Percentiles rank a stretch among this genome's conserved stretches.
Conservation (phyloP, 306 rosid genomes). For the Hippophae rhamnoides region DNA sequence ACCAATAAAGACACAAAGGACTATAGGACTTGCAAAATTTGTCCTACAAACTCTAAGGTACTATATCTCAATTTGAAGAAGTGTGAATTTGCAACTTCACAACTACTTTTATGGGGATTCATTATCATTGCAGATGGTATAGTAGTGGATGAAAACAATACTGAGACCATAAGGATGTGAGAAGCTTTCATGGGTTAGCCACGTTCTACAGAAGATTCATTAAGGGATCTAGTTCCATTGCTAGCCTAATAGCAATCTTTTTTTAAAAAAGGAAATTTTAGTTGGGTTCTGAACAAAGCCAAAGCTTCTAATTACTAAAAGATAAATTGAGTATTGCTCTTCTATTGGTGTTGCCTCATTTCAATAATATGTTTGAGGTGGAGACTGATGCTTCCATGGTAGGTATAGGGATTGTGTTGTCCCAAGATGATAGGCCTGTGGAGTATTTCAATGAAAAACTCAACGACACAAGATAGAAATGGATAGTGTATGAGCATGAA, state of each 20-base stretch:
- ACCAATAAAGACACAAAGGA: no score
- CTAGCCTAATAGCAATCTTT: not conserved
- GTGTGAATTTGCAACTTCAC: not conserved
- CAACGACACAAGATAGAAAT: not conserved
- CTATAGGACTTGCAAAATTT: no score
- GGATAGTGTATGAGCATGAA: not conserved
- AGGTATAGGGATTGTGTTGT: not conserved
- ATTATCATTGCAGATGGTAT: not conserved
- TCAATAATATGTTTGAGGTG: not conserved
- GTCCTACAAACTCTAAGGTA: not conserved
- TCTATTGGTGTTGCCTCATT: not conserved
- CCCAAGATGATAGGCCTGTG: not conserved
- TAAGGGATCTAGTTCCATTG: not conserved
- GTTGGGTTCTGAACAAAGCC: not conserved
- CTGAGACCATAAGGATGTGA: not conserved
- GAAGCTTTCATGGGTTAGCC: not conserved
- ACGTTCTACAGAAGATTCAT: not conserved
- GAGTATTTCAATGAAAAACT: not conserved
- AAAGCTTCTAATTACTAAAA: not conserved
- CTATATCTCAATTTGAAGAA: not conserved
- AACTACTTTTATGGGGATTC: not conserved
- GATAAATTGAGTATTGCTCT: not conserved
- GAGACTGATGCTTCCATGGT: not conserved
- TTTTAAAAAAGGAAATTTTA: not conserved
- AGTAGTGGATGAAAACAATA: not conserved